phyloP scores from a whole-genome alignment of 2,329 filamentous ascomycete species.

The Neofusicoccum sp. region DNA sequence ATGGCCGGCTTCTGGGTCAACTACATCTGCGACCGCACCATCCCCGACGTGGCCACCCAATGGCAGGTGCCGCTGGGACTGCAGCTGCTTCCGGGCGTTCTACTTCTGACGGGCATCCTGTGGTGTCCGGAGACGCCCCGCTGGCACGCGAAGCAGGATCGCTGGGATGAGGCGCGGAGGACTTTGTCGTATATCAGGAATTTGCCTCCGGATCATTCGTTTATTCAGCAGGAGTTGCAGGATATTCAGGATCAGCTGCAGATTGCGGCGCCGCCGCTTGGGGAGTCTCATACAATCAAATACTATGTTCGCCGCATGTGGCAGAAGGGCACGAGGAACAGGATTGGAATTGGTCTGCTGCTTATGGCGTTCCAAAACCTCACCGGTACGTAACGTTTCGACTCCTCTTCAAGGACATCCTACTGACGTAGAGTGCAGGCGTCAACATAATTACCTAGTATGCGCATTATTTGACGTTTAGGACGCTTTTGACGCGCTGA shows the following conservation, averaged over 20 bases:
- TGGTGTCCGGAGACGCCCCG: slow-evolving; percentile 50
- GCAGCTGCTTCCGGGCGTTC: slow-evolving; percentile 30
- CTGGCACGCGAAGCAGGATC: slow-evolving; percentile 65
- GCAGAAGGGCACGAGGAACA: slow-evolving; percentile 55
- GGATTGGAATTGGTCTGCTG: slow-evolving; percentile 63
- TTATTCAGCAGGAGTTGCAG: slow-evolving; percentile 44
- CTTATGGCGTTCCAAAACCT: slow-evolving; percentile 69
- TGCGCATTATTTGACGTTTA: slow-evolving; percentile 12
- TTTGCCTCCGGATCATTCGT: slow-evolving; percentile 46
- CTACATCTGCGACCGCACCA: slow-evolving; percentile 43
- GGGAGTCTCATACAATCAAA: slow-evolving; percentile 41
- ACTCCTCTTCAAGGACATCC: background rate
- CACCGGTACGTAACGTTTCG: slow-evolving; percentile 52
- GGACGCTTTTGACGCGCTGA: slow-evolving; percentile 20
- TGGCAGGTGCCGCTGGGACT: slow-evolving; percentile 57
- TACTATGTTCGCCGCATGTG: slow-evolving; percentile 44
- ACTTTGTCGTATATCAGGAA: slow-evolving; percentile 54
- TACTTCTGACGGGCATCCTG: slow-evolving; percentile 31
- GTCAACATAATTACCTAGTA: slow-evolving; percentile 4
- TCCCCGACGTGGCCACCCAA: slow-evolving; percentile 39
- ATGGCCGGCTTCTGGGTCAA: slow-evolving; percentile 55
- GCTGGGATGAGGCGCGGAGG: slow-evolving; percentile 58
- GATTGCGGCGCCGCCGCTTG: slow-evolving; percentile 58
- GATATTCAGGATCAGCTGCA: slow-evolving; percentile 42
- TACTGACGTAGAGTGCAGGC: background rate